phyloP scores from a whole-genome alignment of 208 protist species.

The Acanthamoeba lenticulata region DNA sequence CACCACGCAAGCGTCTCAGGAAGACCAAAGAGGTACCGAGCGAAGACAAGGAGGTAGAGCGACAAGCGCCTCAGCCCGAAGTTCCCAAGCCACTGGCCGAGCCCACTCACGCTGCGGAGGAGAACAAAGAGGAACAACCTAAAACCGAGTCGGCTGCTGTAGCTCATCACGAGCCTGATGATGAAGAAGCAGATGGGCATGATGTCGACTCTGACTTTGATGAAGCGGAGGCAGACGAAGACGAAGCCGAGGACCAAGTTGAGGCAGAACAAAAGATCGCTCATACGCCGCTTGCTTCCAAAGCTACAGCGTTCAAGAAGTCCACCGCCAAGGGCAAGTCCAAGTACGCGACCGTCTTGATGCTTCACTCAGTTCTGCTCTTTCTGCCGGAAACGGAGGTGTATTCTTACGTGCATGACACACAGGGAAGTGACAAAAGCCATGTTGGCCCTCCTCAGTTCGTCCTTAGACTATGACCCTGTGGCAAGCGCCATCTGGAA shows the following conservation, averaged over 20 bases:
- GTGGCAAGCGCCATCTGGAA: slow-evolving; percentile 17
- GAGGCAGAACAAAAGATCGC: not conserved
- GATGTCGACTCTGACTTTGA: slow-evolving; percentile 24
- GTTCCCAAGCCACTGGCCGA: not conserved
- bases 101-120: not conserved
- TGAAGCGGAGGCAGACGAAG: not conserved
- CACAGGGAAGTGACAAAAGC: not conserved
- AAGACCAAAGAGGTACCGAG: not conserved
- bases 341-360: not conserved
- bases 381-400: too few relatives aligned
- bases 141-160: too few relatives aligned
- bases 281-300: not conserved
- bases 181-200: not conserved
- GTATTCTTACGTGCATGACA: not conserved
- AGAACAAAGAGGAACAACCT: not conserved
- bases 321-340: not conserved
- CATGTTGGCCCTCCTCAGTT: not conserved
- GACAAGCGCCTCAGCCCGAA: not conserved
- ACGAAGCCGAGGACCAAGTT: too few relatives aligned
- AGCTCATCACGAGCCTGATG: not conserved
- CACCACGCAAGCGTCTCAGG: not conserved
- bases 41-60: not conserved
- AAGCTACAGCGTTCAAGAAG: not conserved
- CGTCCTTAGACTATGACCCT: not conserved
- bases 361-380: not conserved